Evolutionary conservation across 441 rosid genomes (phyloP).

Genomic region (Cnidoscolus chayamansa): DNA sequence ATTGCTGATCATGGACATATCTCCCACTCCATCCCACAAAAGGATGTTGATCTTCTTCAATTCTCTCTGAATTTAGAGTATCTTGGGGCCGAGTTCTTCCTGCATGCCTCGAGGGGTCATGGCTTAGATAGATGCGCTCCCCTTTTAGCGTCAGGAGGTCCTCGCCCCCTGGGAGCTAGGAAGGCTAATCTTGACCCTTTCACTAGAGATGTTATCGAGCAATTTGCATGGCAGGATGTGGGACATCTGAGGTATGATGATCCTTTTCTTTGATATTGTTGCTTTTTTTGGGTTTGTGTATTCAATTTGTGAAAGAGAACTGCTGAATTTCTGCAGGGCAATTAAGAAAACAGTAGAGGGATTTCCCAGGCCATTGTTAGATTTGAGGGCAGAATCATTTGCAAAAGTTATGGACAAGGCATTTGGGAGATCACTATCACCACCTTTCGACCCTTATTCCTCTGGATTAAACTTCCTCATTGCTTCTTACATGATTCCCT

Average conservation of each 20-base stretch:
- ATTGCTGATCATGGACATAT: background rate
- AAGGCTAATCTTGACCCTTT: constrained; percentile 53
- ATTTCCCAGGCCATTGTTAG: constrained; percentile 68
- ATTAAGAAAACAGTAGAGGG: constrained; percentile 55
- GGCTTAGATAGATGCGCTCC: constrained; percentile 70
- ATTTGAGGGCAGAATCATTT: constrained; percentile 53
- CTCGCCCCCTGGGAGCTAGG: constrained; percentile 57
- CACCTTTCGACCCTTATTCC: constrained; percentile 68
- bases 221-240: constrained; percentile 75
- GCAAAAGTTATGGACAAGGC: constrained; percentile 52
- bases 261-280: too few relatives aligned
- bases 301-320: background rate
- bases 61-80: constrained; percentile 75
- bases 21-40: constrained; percentile 13
- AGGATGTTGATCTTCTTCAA: constrained; percentile 55
- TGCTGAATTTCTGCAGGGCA: constrained; percentile 21
- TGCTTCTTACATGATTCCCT: constrained; percentile 68
- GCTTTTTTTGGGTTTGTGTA: background rate
- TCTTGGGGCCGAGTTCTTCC: constrained; percentile 79
- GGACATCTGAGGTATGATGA: constrained; percentile 33
- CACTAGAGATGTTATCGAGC: constrained; percentile 40
- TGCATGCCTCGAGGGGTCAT: constrained; percentile 57
- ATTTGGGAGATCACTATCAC: constrained; percentile 40
- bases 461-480: constrained; percentile 52
- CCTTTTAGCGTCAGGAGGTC: constrained; percentile 57